Conservation (phyloP, 1,139 yeast genomes). For the Kodamaea suecica region DNA sequence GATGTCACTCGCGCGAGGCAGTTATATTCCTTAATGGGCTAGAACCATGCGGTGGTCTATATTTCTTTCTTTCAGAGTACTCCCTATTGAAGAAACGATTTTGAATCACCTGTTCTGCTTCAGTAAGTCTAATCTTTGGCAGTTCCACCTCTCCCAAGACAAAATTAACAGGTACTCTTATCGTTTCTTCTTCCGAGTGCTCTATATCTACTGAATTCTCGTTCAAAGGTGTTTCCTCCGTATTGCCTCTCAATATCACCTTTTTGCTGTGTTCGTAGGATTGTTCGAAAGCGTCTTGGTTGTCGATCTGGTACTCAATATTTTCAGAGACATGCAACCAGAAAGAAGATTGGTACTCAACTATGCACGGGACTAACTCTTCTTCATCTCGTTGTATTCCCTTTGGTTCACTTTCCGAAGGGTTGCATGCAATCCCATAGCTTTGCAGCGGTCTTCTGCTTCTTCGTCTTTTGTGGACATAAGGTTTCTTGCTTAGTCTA, state of each 20-base stretch:
- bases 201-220: neutral
- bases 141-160: neutral
- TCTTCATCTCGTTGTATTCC: conserved; percentile 1
- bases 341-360: conserved; percentile 1
- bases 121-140: neutral
- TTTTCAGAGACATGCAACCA: conserved; percentile 4
- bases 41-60: neutral
- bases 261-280: too few species aligned
- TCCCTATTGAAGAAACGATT: conserved; percentile 6
- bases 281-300: too few species aligned
- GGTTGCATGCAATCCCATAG: neutral
- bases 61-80: conserved; percentile 1
- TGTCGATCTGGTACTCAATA: too few species aligned
- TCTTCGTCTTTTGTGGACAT: conserved; percentile 1
- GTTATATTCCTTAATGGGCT: conserved; percentile 4
- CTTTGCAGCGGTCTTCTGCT: neutral
- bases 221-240: neutral
- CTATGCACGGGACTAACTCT: neutral
- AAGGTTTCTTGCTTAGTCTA: conserved; percentile 2
- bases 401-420: neutral
- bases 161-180: neutral
- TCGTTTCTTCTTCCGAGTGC: neutral
- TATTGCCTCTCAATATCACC: too few species aligned
- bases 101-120: conserved; percentile 7
- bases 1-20: neutral